phyloP scores from a whole-genome alignment of 129 eudicot genomes.

The Flaveria trinervia region DNA sequence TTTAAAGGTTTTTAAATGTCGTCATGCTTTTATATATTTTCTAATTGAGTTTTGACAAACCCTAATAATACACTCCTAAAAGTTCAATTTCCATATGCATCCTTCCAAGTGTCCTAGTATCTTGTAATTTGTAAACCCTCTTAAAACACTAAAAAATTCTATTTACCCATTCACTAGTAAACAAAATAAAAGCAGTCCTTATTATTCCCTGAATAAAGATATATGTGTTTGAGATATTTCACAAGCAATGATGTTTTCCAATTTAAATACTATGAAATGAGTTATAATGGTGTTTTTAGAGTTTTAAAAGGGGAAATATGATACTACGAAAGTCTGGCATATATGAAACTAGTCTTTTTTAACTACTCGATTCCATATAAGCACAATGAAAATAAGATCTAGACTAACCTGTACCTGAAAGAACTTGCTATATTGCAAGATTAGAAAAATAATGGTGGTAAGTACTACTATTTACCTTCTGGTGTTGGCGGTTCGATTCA shows the following conservation, averaged over 20 bases:
- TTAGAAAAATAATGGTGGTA: neutral
- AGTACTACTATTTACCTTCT: constrained; percentile 55
- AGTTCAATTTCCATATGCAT: neutral
- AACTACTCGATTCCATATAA: neutral
- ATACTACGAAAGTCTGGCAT: no score
- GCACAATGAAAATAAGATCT: neutral
- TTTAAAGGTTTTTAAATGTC: neutral
- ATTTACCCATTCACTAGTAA: neutral
- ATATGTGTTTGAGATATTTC: neutral
- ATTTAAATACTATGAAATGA: neutral
- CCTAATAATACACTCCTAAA: neutral
- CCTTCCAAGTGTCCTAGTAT: no score
- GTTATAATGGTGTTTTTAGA: neutral
- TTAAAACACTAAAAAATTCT: no score
- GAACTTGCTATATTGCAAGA: neutral
- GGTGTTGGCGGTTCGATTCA: constrained; percentile 93
- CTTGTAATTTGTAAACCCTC: neutral
- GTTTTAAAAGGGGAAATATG: no score
- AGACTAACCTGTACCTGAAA: neutral
- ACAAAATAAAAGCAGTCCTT: neutral
- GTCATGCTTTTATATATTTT: neutral
- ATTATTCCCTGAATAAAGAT: neutral
- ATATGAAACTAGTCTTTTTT: neutral
- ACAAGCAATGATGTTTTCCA: neutral
- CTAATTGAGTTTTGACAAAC: neutral